Evolutionary conservation across 768 basidiomycete species (phyloP).

Genomic region (Naganishia onofrii): DNA sequence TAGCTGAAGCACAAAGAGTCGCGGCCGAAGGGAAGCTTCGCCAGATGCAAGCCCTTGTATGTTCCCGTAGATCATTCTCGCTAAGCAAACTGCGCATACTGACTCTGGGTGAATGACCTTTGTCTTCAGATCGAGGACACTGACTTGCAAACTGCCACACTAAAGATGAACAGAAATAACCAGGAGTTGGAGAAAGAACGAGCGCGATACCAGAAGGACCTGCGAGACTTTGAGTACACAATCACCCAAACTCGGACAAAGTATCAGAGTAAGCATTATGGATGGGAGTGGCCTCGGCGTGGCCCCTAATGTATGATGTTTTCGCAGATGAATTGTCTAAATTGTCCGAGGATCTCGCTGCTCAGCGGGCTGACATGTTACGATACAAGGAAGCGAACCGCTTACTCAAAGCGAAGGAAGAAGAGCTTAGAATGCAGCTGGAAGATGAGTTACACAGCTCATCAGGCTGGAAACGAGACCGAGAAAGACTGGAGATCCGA

Average conservation of each 20-base stretch:
- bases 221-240: slow-evolving; percentile 73
- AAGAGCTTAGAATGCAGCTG: slow-evolving; percentile 43
- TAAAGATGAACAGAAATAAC: slow-evolving; percentile 57
- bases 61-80: not conserved
- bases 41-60: slow-evolving; percentile 21
- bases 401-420: slow-evolving; percentile 29
- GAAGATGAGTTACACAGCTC: slow-evolving; percentile 42
- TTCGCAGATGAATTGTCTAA: slow-evolving; percentile 69
- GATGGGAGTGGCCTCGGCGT: slow-evolving; percentile 21
- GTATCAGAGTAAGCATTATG: slow-evolving; percentile 64
- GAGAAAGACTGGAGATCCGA: slow-evolving; percentile 29
- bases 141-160: slow-evolving; percentile 16
- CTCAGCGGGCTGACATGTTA: slow-evolving; percentile 26
- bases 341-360: slow-evolving; percentile 66
- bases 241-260: slow-evolving; percentile 79
- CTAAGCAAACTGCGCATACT: not conserved
- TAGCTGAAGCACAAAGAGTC: slow-evolving; percentile 7
- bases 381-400: slow-evolving; percentile 28
- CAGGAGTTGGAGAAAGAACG: slow-evolving; percentile 77
- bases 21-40: slow-evolving; percentile 20
- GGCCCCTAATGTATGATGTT: slow-evolving; percentile 1
- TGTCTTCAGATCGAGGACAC: slow-evolving; percentile 11
- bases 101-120: not conserved
- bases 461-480: slow-evolving; percentile 24
- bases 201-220: slow-evolving; percentile 72